phyloP scores from a whole-genome alignment of 495 filamentous ascomycete genomes.

The Apiosordaria backusii region DNA sequence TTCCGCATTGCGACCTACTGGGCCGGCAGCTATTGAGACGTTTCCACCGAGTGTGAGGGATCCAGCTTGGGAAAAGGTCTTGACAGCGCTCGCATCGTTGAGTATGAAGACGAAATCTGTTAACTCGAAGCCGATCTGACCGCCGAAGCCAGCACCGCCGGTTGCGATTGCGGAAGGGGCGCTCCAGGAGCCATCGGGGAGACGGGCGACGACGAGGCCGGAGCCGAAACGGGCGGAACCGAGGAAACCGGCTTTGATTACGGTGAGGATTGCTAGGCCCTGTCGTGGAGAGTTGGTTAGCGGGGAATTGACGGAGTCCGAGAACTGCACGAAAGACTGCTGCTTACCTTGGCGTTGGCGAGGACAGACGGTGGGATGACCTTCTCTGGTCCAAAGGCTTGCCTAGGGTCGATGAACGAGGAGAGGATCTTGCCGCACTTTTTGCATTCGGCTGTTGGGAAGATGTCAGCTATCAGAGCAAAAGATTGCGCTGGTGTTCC shows the following conservation, averaged over 20 bases:
- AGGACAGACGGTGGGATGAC: conserved; percentile 91
- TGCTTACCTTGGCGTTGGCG: conserved; percentile 79
- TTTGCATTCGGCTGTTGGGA: conserved; percentile 71
- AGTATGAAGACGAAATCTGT: conserved; percentile 99
- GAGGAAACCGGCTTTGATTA: conserved; percentile 94
- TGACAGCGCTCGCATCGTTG: conserved; percentile 87
- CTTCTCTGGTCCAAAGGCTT: conserved; percentile 95
- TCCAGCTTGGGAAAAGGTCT: conserved; percentile 90
- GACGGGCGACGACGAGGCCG: conserved; percentile 86
- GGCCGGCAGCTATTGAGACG: conserved; percentile 91
- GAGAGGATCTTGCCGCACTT: conserved; percentile 90
- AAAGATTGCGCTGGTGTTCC: background rate
- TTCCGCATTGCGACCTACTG: conserved; percentile 91
- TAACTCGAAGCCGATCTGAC: conserved; percentile 95
- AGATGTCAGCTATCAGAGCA: conserved; percentile 9
- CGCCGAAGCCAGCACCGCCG: conserved; percentile 88
- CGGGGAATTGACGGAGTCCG: background rate
- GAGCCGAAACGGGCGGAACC: conserved; percentile 90
- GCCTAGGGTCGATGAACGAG: conserved; percentile 90
- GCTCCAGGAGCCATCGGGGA: conserved; percentile 90
- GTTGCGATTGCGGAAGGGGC: conserved; percentile 90
- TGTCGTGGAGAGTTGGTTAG: conserved; percentile 32
- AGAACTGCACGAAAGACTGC: background rate
- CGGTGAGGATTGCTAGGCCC: conserved; percentile 93
- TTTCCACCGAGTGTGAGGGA: conserved; percentile 92